Percentiles rank a stretch among this genome's conserved stretches.
Evolutionary conservation across 1,284 basidiomycete species (phyloP).

Genomic region (Porodaedalea pini): DNA sequence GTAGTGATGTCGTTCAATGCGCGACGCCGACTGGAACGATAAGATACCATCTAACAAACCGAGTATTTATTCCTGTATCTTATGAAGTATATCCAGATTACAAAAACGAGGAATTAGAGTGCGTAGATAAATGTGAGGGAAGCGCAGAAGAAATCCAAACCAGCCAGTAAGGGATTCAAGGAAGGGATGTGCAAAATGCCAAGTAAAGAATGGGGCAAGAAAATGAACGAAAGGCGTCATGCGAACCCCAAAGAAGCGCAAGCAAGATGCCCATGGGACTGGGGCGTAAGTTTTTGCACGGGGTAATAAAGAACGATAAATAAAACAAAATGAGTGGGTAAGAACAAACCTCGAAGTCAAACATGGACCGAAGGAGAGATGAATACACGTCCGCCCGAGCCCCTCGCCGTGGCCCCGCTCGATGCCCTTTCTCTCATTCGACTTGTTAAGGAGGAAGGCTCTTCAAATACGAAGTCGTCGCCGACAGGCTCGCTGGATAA

Average conservation of each 20-base stretch:
- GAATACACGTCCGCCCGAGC: not conserved
- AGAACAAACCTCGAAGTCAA: not conserved
- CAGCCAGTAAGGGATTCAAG: not conserved
- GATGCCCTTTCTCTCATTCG: constrained; percentile 38
- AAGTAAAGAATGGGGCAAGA: not conserved
- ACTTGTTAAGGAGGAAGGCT: constrained; percentile 17
- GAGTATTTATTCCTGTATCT: constrained; percentile 4
- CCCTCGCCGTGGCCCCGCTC: constrained; percentile 43
- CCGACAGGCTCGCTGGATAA: constrained; percentile 12
- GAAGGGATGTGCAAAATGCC: not conserved
- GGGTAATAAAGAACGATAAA: constrained; percentile 2
- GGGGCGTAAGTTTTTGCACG: not conserved
- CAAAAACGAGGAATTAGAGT: constrained; percentile 1
- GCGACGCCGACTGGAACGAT: constrained; percentile 63
- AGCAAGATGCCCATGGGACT: not conserved
- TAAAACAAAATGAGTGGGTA: not conserved
- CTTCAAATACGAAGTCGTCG: constrained; percentile 11
- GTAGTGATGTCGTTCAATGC: constrained; percentile 75
- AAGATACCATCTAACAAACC: constrained; percentile 4
- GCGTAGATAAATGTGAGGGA: not conserved
- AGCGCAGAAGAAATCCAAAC: not conserved
- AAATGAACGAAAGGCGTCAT: not conserved
- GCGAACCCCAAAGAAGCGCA: not conserved
- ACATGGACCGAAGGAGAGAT: not conserved
- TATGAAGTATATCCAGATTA: constrained; percentile 6